Base-by-base conservation (phyloP, 345 rosid genomes). In the Mangifera indica region DNA sequence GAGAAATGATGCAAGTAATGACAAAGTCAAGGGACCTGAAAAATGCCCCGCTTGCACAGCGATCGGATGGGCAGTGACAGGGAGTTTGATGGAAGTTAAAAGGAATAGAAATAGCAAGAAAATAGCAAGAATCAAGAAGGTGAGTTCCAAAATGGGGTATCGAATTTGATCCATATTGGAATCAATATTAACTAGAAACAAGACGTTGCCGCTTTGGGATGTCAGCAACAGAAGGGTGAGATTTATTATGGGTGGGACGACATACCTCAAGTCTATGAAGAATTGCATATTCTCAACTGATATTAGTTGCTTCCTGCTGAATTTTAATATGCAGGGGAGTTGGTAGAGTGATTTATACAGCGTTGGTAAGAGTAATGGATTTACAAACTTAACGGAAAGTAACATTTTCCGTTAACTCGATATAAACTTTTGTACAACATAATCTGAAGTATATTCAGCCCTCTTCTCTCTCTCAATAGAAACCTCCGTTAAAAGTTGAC, bases 81-180 rank as follows among this genome's bases (percentile, higher is more conserved):
- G 67, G 29, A 63, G 26, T 63, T 63, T 63, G 32, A 63, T 63
- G 67, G 67, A 63, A 1, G 52, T 63, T 9, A 63, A 44, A 26
- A 63, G 52, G 29, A 44, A 63, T 0, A 44, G 7, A 21, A 63
- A 7, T 10, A 40, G 9, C 10, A 42, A 11, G 52, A 63, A 17
- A n/a, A 44, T 7, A 3, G 24, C 52, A 44, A 63, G 49, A 44
- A 63, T 3, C 2, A 44, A 21, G 52, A 42, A 63, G 0, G 26
- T 21, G 17, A 40, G 3, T 18, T 15, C 29, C 46, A 60, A 32
- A 15, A 60, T 5, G 63, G 63, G 63, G 29, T 32, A 34, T 3
- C 3, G 32, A 1, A 29, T 29, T 34, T 53, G 49, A 32, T 53
- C 60, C 3, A 67, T 2, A 4, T 32, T 67, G 59, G 60, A 52